phyloP scores from a whole-genome alignment of 164 flowering plant genomes.

The Brasenia schreberi region DNA sequence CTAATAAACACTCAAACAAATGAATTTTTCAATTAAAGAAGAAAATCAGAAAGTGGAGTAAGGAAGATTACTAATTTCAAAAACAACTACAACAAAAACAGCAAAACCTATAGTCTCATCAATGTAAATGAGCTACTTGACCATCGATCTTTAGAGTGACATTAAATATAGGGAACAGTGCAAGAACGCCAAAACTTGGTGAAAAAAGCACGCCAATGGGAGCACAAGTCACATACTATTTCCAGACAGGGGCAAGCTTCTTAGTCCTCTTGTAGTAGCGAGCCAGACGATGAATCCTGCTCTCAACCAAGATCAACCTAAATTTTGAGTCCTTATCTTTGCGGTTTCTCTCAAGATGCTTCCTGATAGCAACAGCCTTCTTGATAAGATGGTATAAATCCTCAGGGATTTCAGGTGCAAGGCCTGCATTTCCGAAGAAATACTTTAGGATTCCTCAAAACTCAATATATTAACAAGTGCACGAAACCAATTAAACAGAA shows the following conservation, averaged over 20 bases:
- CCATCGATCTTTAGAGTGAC: no score
- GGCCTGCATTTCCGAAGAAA: conserved; percentile 24
- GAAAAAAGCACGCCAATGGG: no score
- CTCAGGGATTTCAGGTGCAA: conserved; percentile 93
- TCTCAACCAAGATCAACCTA: conserved; percentile 82
- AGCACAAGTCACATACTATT: conserved; percentile 31
- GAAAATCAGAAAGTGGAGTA: no score
- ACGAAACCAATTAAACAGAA: neutral
- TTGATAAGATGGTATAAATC: conserved; percentile 83
- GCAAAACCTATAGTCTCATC: no score
- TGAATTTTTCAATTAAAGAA: no score
- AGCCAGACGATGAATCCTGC: conserved; percentile 92
- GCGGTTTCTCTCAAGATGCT: conserved; percentile 92
- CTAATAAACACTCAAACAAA: no score
- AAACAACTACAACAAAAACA: no score
- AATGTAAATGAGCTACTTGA: no score
- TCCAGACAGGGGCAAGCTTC: conserved; percentile 92
- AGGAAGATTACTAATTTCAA: no score
- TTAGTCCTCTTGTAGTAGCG: conserved; percentile 95
- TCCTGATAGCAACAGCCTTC: conserved; percentile 87
- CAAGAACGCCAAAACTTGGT: no score
- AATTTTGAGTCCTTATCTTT: conserved; percentile 96
- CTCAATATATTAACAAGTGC: neutral
- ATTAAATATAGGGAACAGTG: no score
- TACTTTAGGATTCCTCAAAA: neutral